These are phyloP conservation scores for Xylaria sp. DNA, from an alignment of 2,329 filamentous ascomycete species.

Conservation along the genomic window DNA sequence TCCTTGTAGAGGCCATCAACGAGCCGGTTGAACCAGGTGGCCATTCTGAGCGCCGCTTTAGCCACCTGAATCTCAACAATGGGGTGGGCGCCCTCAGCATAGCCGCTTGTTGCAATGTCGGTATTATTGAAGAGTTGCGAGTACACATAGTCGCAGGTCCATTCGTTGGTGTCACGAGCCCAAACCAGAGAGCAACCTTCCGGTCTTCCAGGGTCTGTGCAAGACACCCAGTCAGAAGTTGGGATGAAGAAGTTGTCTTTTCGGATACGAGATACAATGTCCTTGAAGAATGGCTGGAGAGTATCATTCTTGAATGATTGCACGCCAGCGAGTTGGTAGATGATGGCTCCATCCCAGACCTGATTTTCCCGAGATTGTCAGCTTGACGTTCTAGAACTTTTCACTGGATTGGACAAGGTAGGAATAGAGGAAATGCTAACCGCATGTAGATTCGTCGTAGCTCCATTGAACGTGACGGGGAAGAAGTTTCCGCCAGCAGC, in stretches of 20 bases:
- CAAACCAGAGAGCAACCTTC: conserved; percentile 23
- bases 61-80: conserved; percentile 32
- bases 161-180: conserved; percentile 33
- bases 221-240: conserved; percentile 28
- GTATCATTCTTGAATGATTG: conserved; percentile 28
- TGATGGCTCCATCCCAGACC: conserved; percentile 56
- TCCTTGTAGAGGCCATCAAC: conserved; percentile 30
- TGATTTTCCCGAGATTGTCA: conserved; percentile 7
- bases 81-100: conserved; percentile 29
- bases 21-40: conserved; percentile 31
- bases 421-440: conserved; percentile 35
- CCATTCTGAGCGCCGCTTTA: conserved; percentile 32
- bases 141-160: conserved; percentile 34
- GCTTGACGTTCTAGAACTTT: not conserved
- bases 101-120: conserved; percentile 32
- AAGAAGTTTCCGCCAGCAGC: conserved; percentile 56
- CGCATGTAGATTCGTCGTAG: conserved; percentile 53
- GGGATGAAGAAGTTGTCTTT: conserved; percentile 27
- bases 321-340: conserved; percentile 40
- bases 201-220: conserved; percentile 27
- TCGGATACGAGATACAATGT: conserved; percentile 24
- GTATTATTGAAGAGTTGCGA: conserved; percentile 32
- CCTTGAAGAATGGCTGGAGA: conserved; percentile 31
- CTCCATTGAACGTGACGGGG: conserved; percentile 49
- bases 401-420: too few species aligned